phyloP scores from a whole-genome alignment of 2,329 filamentous ascomycete genomes.

The Albophoma yamanashiensis region DNA sequence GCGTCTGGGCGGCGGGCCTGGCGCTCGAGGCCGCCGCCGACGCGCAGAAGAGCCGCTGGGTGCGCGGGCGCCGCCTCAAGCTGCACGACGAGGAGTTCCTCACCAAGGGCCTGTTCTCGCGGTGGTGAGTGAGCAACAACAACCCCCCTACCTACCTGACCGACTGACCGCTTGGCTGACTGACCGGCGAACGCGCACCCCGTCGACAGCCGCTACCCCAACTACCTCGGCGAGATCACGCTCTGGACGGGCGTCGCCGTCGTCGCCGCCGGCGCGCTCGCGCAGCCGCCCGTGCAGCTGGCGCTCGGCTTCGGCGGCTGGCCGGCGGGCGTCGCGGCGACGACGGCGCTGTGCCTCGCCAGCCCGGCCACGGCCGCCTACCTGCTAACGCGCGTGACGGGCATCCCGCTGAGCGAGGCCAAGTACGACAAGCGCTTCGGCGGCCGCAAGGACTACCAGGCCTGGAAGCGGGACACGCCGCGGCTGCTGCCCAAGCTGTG shows the following conservation, averaged over 20 bases:
- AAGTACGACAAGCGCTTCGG: constrained; percentile 60
- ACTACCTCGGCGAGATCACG: constrained; percentile 63
- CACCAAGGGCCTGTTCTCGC: constrained; percentile 50
- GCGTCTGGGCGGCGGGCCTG: constrained; percentile 48
- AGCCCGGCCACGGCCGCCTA: constrained; percentile 57
- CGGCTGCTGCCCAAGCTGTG: constrained; percentile 51
- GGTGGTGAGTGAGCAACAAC: constrained; percentile 34
- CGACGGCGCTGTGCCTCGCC: constrained; percentile 34
- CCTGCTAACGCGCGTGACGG: constrained; percentile 51
- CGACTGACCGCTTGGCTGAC: too few relatives aligned
- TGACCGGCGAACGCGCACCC: background rate
- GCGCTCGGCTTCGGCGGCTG: constrained; percentile 44
- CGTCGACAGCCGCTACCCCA: constrained; percentile 43
- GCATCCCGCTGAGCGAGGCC: constrained; percentile 54
- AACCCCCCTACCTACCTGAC: too few relatives aligned
- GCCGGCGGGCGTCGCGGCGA: constrained; percentile 16
- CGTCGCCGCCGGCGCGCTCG: constrained; percentile 43
- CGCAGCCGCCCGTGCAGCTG: constrained; percentile 39
- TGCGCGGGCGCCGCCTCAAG: constrained; percentile 50
- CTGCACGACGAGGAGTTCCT: constrained; percentile 57
- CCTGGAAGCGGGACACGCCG: constrained; percentile 57
- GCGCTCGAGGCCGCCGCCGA: constrained; percentile 52
- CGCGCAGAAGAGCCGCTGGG: constrained; percentile 52
- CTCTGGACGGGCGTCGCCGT: constrained; percentile 60
- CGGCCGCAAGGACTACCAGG: constrained; percentile 51